A percentile compares a stretch with the other conserved stretches of the same genome.
Evolutionary conservation across 1,284 basidiomycete genomes (phyloP).

Genomic region (Exobasidium rhododendri): DNA sequence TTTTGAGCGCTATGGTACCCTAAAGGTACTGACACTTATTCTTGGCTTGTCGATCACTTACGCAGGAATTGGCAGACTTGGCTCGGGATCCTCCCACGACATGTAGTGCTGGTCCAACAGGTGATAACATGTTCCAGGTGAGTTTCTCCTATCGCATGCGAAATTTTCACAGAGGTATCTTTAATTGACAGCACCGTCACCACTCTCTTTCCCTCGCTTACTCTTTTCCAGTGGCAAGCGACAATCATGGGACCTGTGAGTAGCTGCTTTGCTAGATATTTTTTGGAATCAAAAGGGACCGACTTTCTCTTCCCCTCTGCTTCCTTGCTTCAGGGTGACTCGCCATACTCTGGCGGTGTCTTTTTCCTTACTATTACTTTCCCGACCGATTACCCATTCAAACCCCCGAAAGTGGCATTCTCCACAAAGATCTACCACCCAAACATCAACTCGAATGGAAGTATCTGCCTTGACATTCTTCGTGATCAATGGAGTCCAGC

Average conservation of each 20-base stretch:
- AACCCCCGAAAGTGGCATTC: conserved; percentile 97
- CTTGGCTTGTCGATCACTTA: neutral
- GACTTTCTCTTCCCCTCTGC: neutral
- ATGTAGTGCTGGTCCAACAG: conserved; percentile 53
- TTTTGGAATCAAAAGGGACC: neutral
- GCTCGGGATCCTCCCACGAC: conserved; percentile 54
- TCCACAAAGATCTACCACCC: conserved; percentile 90
- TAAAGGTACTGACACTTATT: neutral
- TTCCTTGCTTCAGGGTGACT: conserved; percentile 69
- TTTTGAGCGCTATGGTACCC: neutral
- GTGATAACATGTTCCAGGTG: conserved; percentile 55
- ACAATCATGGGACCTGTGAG: conserved; percentile 54
- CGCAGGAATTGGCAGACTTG: conserved; percentile 50
- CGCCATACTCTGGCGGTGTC: conserved; percentile 91
- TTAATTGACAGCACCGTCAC: neutral
- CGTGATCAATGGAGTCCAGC: conserved; percentile 79
- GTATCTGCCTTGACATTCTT: conserved; percentile 96
- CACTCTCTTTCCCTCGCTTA: neutral
- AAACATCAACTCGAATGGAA: conserved; percentile 96
- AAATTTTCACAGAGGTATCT: too few species aligned
- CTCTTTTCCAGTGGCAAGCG: conserved; percentile 54
- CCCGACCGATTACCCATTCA: conserved; percentile 57
- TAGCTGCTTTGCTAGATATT: neutral
- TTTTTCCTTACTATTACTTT: conserved; percentile 90
- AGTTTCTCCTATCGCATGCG: neutral